These are phyloP conservation scores for Gnomoniopsis smithogilvyi DNA, from an alignment of 2,329 filamentous ascomycete species.

Conservation along the genomic window DNA sequence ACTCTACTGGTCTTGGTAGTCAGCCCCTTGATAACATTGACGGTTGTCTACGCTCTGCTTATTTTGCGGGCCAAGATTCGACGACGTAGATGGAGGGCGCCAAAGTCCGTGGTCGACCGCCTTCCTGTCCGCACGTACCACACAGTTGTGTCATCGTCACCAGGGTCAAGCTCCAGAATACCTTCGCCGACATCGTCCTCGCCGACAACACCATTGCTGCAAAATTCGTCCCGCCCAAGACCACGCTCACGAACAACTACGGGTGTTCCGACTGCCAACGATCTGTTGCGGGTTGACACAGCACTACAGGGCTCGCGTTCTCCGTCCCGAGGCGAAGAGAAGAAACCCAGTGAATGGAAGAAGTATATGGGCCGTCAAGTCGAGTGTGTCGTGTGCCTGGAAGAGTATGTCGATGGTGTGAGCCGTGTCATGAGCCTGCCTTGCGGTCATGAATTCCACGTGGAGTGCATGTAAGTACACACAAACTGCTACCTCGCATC, in stretches of 20 bases:
- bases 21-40: constrained; percentile 87
- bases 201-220: constrained; percentile 77
- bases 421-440: constrained; percentile 95
- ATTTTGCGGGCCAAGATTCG: constrained; percentile 86
- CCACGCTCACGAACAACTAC: constrained; percentile 66
- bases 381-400: constrained; percentile 94
- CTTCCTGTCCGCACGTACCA: constrained; percentile 96
- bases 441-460: constrained; percentile 97
- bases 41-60: constrained; percentile 86
- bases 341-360: constrained; percentile 59
- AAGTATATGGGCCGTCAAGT: constrained; percentile 67
- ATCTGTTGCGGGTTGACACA: constrained; percentile 41
- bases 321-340: constrained; percentile 35
- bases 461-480: constrained; percentile 88
- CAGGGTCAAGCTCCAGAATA: constrained; percentile 52
- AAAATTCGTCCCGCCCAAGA: constrained; percentile 48
- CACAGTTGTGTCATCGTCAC: constrained; percentile 63
- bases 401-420: constrained; percentile 93
- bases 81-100: constrained; percentile 89
- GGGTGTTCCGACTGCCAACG: constrained; percentile 51
- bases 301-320: constrained; percentile 36
- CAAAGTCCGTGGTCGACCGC: constrained; percentile 91
- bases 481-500: not conserved
- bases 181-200: constrained; percentile 65
- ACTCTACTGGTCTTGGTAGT: constrained; percentile 95